Evolutionary conservation across 768 basidiomycete genomes (phyloP).

Genomic region (Lyophyllum decastes): DNA sequence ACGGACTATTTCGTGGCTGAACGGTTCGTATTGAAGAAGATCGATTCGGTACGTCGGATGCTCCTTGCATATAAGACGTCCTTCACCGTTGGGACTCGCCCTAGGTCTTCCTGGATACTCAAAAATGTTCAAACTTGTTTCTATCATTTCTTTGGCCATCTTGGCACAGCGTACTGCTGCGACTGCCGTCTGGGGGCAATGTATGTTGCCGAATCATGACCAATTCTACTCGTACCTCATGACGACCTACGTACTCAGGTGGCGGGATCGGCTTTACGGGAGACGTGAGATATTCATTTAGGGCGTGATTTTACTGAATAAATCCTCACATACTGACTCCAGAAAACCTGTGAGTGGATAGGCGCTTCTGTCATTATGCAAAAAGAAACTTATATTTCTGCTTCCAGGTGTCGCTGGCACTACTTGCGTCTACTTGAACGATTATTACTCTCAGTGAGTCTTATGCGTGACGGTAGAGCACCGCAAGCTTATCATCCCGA

Average conservation of each 20-base stretch:
- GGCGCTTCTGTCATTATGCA: too few relatives aligned
- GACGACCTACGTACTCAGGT: slow-evolving; percentile 12
- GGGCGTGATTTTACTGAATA: background rate
- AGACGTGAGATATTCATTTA: slow-evolving; percentile 19
- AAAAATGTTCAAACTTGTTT: too few relatives aligned
- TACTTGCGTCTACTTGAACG: slow-evolving; percentile 30
- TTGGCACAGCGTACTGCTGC: slow-evolving; percentile 15
- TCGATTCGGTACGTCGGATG: too few relatives aligned
- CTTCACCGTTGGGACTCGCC: too few relatives aligned
- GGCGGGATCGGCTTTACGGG: slow-evolving; percentile 34
- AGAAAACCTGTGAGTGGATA: too few relatives aligned
- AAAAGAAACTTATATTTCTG: background rate
- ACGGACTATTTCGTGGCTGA: too few relatives aligned
- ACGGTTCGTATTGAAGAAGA: too few relatives aligned
- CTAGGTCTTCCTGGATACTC: too few relatives aligned
- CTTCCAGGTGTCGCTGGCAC: slow-evolving; percentile 32
- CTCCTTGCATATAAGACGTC: too few relatives aligned
- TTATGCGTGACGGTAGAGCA: background rate
- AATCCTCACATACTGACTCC: background rate
- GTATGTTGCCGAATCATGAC: slow-evolving; percentile 18
- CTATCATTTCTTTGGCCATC: too few relatives aligned
- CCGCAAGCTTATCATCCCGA: background rate
- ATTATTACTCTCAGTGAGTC: slow-evolving; percentile 27
- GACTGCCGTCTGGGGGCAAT: slow-evolving; percentile 37
- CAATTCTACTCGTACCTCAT: background rate